Conservation (phyloP, 2,329 filamentous ascomycete genomes). For the Sclerotiophoma versabilis region DNA sequence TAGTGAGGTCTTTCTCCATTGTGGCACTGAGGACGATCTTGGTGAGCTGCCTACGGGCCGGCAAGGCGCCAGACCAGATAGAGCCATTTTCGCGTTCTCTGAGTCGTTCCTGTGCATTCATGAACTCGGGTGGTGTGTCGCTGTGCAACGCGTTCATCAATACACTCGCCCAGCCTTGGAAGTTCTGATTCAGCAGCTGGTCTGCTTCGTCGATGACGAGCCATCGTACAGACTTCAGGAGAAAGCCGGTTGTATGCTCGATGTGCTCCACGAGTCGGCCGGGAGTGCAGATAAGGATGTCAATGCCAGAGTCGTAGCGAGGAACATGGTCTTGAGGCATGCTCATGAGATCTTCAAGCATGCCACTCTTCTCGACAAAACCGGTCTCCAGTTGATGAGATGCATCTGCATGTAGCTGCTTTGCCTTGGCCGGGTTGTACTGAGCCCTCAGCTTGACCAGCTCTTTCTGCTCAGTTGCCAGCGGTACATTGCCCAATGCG, state of each 20-base stretch:
- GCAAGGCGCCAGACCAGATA: conserved; percentile 42
- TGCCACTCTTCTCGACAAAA: conserved; percentile 46
- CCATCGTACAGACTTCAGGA: conserved; percentile 80
- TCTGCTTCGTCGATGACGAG: conserved; percentile 94
- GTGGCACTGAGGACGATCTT: conserved; percentile 93
- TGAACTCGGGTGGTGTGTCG: conserved; percentile 55
- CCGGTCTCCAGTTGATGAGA: conserved; percentile 39
- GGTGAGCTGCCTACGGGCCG: conserved; percentile 59
- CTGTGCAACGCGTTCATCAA: conserved; percentile 67
- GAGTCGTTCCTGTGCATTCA: conserved; percentile 61
- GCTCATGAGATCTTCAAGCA: conserved; percentile 48
- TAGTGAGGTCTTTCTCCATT: conserved; percentile 84
- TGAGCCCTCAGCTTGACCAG: conserved; percentile 64
- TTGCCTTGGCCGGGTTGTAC: conserved; percentile 71
- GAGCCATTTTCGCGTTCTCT: conserved; percentile 51
- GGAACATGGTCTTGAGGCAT: conserved; percentile 69
- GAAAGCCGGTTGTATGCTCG: conserved; percentile 82
- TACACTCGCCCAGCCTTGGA: conserved; percentile 85
- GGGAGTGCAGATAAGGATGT: conserved; percentile 89
- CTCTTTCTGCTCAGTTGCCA: conserved; percentile 69
- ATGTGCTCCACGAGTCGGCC: conserved; percentile 92
- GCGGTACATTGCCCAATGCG: conserved; percentile 79
- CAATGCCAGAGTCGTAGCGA: conserved; percentile 73
- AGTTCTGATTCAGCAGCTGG: conserved; percentile 87
- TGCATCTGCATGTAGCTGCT: conserved; percentile 53